phyloP scores from a whole-genome alignment of 1,139 yeast species.

The Taphrina populina region DNA sequence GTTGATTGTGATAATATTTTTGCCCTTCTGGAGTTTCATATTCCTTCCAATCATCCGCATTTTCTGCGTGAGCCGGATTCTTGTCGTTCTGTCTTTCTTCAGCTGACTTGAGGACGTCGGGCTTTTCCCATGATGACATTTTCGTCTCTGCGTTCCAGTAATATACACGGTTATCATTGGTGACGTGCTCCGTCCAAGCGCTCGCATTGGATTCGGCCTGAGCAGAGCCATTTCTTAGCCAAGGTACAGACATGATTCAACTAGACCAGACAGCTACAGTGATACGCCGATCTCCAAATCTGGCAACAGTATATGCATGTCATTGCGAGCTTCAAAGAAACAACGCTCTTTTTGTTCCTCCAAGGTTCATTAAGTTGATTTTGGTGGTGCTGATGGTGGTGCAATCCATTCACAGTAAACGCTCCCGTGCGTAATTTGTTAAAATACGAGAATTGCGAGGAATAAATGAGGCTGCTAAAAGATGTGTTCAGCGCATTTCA shows the following conservation, averaged over 20 bases:
- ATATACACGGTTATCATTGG: constrained; percentile 67
- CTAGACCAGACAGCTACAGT: too few species aligned
- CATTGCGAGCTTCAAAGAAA: too few species aligned
- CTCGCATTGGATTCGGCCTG: background rate
- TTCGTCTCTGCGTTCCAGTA: constrained; percentile 67
- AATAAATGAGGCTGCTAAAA: too few species aligned
- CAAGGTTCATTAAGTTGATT: too few species aligned
- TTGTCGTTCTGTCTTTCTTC: constrained; percentile 40
- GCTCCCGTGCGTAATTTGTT: too few species aligned
- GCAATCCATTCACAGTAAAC: too few species aligned
- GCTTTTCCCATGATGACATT: constrained; percentile 80
- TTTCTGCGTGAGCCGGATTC: constrained; percentile 21
- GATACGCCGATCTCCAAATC: too few species aligned
- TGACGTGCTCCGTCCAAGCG: constrained; percentile 44
- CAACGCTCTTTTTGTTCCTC: too few species aligned
- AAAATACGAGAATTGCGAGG: too few species aligned
- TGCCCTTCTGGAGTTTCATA: constrained; percentile 66
- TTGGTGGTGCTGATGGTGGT: too few species aligned
- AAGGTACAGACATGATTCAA: constrained; percentile 17
- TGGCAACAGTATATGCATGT: too few species aligned
- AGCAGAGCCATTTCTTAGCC: constrained; percentile 9
- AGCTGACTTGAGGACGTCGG: constrained; percentile 53
- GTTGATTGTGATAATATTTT: constrained; percentile 67
- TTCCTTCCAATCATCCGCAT: constrained; percentile 59
- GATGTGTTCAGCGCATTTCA: too few species aligned